Evolutionary conservation across 2,329 filamentous ascomycete species (phyloP).

Genomic region (Clonostachys byssicola): DNA sequence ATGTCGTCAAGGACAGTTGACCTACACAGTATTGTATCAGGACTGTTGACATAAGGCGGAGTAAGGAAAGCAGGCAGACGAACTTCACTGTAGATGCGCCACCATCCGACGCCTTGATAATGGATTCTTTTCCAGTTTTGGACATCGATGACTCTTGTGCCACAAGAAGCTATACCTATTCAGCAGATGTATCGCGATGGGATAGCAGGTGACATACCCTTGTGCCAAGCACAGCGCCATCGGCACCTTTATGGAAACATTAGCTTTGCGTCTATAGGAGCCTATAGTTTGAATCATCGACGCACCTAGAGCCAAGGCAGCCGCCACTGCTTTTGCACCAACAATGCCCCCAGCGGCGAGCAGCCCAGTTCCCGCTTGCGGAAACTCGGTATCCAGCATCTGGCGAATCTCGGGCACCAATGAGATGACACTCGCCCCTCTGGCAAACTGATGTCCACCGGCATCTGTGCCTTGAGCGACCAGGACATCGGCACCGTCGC

Average conservation of each 20-base stretch:
- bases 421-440: constrained; percentile 48
- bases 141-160: no score
- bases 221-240: constrained; percentile 38
- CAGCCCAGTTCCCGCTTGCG: constrained; percentile 27
- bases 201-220: constrained; percentile 16
- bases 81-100: no score
- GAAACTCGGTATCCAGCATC: constrained; percentile 32
- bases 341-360: constrained; percentile 58
- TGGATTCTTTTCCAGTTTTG: no score
- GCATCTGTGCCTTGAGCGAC: constrained; percentile 62
- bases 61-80: no score
- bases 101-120: no score
- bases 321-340: constrained; percentile 50
- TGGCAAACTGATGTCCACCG: constrained; percentile 56
- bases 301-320: constrained; percentile 49
- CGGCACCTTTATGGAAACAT: constrained; percentile 24
- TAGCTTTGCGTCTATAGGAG: constrained; percentile 1
- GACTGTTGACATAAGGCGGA: no score
- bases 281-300: constrained; percentile 1
- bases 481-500: constrained; percentile 50
- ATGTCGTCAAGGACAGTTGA: no score
- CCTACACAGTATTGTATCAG: no score
- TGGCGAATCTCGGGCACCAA: constrained; percentile 54
- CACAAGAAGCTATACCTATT: no score
- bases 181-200: no score